Evolutionary conservation across 306 rosid species (phyloP).

Genomic region (Psophocarpus tetragonolobus): DNA sequence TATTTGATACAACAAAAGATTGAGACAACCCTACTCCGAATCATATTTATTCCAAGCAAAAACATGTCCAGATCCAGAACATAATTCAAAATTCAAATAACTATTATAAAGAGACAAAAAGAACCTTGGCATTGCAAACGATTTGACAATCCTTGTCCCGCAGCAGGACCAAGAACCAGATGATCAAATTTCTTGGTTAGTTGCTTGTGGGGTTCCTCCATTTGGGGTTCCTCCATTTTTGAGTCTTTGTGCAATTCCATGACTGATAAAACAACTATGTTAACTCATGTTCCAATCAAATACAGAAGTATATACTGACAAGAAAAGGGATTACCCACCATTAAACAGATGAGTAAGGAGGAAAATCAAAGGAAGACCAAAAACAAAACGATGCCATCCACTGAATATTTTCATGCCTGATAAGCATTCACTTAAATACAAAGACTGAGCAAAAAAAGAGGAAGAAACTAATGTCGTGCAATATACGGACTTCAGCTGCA

Average conservation of each 20-base stretch:
- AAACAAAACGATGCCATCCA: slow-evolving; percentile 68
- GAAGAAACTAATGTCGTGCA: slow-evolving; percentile 10
- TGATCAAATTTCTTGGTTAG: slow-evolving; percentile 66
- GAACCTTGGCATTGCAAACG: slow-evolving; percentile 88
- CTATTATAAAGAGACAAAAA: slow-evolving; percentile 23
- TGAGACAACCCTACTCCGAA: background rate
- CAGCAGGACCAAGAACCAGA: slow-evolving; percentile 85
- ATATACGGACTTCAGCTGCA: slow-evolving; percentile 28
- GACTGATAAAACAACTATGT: slow-evolving; percentile 47
- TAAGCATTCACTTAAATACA: slow-evolving; percentile 18
- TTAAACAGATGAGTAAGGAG: slow-evolving; percentile 65
- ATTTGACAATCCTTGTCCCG: slow-evolving; percentile 84
- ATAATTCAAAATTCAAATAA: slow-evolving; percentile 21
- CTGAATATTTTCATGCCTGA: slow-evolving; percentile 58
- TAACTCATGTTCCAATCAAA: slow-evolving; percentile 1
- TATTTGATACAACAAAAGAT: background rate
- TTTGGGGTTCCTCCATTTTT: slow-evolving; percentile 41
- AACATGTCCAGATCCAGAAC: background rate
- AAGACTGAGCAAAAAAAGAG: slow-evolving; percentile 14
- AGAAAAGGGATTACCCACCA: slow-evolving; percentile 41
- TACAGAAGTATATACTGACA: background rate
- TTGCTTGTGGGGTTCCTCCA: slow-evolving; percentile 48
- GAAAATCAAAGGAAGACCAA: slow-evolving; percentile 65
- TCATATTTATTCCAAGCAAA: slow-evolving; percentile 19
- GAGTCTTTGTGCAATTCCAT: slow-evolving; percentile 59